A percentile compares a stretch with the other conserved stretches of the same genome.
phyloP scores from a whole-genome alignment of 129 eudicot genomes.

The Artemisia tridentata region DNA sequence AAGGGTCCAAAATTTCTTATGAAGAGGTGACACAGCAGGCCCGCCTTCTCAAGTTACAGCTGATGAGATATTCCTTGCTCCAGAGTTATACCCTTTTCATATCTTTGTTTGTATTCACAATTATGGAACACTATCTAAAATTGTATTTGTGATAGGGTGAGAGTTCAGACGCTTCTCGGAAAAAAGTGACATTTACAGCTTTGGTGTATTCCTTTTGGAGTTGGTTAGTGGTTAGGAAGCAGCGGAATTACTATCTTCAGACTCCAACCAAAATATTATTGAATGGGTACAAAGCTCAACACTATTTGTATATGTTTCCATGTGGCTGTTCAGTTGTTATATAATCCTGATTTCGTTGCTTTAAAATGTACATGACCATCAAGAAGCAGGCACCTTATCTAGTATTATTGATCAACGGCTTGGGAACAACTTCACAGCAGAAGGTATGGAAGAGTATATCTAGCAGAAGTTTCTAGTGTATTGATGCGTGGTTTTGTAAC shows the following conservation, averaged over 20 bases:
- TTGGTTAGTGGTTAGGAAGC: conserved; percentile 86
- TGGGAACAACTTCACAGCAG: conserved; percentile 75
- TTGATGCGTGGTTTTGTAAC: too few species aligned
- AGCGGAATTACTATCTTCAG: conserved; percentile 45
- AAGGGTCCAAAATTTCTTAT: conserved; percentile 81
- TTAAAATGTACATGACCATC: conserved; percentile 55
- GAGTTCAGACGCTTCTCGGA: conserved; percentile 80
- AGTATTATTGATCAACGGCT: conserved; percentile 58
- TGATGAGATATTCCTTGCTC: conserved; percentile 86
- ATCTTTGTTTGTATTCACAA: neutral
- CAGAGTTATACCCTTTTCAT: conserved; percentile 56
- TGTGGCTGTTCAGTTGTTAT: neutral
- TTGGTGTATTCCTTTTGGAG: conserved; percentile 86
- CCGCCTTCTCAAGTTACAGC: conserved; percentile 68
- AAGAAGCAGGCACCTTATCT: conserved; percentile 54
- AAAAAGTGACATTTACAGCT: conserved; percentile 83
- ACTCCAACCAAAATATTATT: conserved; percentile 54
- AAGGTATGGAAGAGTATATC: conserved; percentile 85
- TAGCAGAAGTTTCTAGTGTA: conserved; percentile 77
- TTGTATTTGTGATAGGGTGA: conserved; percentile 53
- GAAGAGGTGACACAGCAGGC: conserved; percentile 64
- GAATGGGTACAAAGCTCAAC: conserved; percentile 60
- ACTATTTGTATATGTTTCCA: neutral
- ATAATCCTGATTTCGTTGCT: neutral
- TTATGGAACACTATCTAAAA: conserved; percentile 16